These are phyloP conservation scores for Cladosporium cucumerinum DNA, from an alignment of 2,329 filamentous ascomycete genomes.

Conservation along the genomic window DNA sequence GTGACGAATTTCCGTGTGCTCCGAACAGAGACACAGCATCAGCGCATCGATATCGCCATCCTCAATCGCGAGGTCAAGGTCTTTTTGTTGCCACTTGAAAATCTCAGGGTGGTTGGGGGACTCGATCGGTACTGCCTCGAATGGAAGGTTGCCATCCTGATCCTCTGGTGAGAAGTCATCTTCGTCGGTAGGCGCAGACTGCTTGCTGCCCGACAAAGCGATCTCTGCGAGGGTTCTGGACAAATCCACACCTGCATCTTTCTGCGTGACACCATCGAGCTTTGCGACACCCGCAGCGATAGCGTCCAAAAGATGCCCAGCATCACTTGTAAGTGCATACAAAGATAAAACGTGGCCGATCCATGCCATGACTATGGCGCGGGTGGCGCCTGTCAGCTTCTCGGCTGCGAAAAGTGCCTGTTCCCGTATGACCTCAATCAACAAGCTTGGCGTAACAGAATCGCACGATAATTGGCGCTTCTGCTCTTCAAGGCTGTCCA, in stretches of 20 bases:
- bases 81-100: conserved; percentile 68
- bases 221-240: background rate
- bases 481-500: conserved; percentile 60
- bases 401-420: conserved; percentile 64
- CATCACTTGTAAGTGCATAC: background rate
- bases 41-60: conserved; percentile 69
- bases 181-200: background rate
- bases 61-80: conserved; percentile 73
- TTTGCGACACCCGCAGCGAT: background rate
- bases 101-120: conserved; percentile 47
- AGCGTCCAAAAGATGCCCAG: background rate
- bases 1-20: conserved; percentile 70
- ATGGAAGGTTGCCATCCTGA: conserved; percentile 17
- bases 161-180: background rate
- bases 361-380: conserved; percentile 20
- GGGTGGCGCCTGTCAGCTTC: conserved; percentile 12
- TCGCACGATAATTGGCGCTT: background rate
- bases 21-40: conserved; percentile 71
- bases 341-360: conserved; percentile 8
- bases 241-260: background rate
- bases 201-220: background rate
- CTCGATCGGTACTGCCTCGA: conserved; percentile 41
- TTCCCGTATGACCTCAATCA: conserved; percentile 69
- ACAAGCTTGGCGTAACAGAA: conserved; percentile 52
- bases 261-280: background rate